phyloP scores from a whole-genome alignment of 1,284 basidiomycete genomes.

The Stereum hirsutum region DNA sequence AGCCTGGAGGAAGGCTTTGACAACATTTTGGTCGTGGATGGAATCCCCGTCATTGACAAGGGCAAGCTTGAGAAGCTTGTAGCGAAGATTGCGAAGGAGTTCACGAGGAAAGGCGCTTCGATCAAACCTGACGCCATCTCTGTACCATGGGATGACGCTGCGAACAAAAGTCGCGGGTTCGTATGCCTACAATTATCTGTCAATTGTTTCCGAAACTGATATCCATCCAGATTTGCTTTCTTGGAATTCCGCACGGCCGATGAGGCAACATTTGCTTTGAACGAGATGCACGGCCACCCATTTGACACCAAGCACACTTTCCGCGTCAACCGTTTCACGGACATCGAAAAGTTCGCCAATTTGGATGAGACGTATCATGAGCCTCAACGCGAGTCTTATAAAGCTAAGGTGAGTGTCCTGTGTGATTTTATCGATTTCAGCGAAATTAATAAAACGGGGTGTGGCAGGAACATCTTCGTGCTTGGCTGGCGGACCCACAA shows the following conservation, averaged over 20 bases:
- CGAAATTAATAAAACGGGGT: background rate
- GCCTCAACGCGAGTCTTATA: slow-evolving; percentile 73
- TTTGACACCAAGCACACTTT: slow-evolving; percentile 95
- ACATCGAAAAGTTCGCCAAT: slow-evolving; percentile 81
- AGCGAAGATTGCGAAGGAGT: slow-evolving; percentile 75
- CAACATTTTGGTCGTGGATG: slow-evolving; percentile 82
- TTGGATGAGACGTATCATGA: slow-evolving; percentile 83
- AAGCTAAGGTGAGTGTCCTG: slow-evolving; percentile 52
- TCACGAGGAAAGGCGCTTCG: slow-evolving; percentile 69
- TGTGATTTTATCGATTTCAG: slow-evolving; percentile 1
- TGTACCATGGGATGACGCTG: slow-evolving; percentile 78
- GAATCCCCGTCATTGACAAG: slow-evolving; percentile 80
- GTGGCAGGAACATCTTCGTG: slow-evolving; percentile 93
- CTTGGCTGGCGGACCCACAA: slow-evolving; percentile 89
- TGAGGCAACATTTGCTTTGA: slow-evolving; percentile 77
- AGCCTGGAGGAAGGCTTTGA: slow-evolving; percentile 78
- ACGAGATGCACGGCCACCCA: slow-evolving; percentile 75
- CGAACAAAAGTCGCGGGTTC: slow-evolving; percentile 83
- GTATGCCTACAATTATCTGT: slow-evolving; percentile 15
- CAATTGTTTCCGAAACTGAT: no score
- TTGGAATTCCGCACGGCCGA: slow-evolving; percentile 79
- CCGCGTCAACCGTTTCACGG: slow-evolving; percentile 84
- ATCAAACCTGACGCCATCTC: slow-evolving; percentile 72
- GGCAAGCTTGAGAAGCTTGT: slow-evolving; percentile 73
- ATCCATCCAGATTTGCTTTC: slow-evolving; percentile 78